phyloP scores from a whole-genome alignment of 2,329 filamentous ascomycete species.

The Ophiosphaerella narmari region DNA sequence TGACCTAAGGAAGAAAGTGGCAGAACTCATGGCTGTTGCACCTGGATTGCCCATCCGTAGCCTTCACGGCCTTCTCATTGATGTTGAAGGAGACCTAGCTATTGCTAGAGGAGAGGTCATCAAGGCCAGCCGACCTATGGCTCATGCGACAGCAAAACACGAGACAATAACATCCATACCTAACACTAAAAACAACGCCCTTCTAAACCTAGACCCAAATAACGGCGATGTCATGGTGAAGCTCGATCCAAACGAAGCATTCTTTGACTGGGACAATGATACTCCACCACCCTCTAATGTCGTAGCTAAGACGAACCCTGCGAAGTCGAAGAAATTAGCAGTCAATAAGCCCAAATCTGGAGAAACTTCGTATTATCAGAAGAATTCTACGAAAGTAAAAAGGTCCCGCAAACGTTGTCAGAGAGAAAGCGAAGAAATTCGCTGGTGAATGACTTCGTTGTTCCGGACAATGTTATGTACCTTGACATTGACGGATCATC shows the following conservation, averaged over 20 bases:
- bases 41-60: constrained; percentile 18
- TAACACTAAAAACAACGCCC: not conserved
- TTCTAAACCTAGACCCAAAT: not conserved
- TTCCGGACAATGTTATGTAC: not conserved
- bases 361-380: too few relatives aligned
- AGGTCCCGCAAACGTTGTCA: too few relatives aligned
- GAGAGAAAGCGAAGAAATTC: constrained; percentile 1
- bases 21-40: constrained; percentile 22
- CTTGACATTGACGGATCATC: not conserved
- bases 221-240: constrained; percentile 17
- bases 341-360: not conserved
- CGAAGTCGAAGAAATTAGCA: not conserved
- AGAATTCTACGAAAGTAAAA: too few relatives aligned
- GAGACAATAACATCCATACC: not conserved
- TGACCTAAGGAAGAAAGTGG: constrained; percentile 15
- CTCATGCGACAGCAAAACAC: not conserved
- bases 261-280: constrained; percentile 15
- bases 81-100: constrained; percentile 10
- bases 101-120: constrained; percentile 5
- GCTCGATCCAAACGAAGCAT: constrained; percentile 17
- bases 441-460: constrained; percentile 6
- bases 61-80: constrained; percentile 20
- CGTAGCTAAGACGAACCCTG: not conserved
- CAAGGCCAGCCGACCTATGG: constrained; percentile 1
- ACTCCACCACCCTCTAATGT: not conserved